Base-by-base conservation (phyloP, 495 filamentous ascomycete genomes). In the Xylaria telfairii region DNA sequence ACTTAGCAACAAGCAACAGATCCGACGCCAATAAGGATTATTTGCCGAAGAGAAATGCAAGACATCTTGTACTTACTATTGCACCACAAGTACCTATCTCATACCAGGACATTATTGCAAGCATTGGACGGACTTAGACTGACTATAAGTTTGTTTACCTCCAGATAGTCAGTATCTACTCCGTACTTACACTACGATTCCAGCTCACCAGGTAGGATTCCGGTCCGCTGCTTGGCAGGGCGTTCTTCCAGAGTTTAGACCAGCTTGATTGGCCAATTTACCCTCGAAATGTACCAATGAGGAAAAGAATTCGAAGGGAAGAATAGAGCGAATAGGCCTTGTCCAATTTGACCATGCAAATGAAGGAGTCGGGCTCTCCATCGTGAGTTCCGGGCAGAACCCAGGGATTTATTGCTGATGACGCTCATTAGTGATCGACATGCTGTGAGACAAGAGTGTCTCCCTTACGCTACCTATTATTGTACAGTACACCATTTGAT, bases 251-350 rank as follows among this genome's bases (percentile, higher is more conserved):
- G 17, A 37, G 34, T 9, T 42, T 26, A 53, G 42, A 3, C 37
- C 28, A 17, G 19, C 21, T 53, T 65, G 68, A 70, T 70, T 70
- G 68, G 68, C 37, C 47, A 53, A 44, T 51, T n/a, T 63, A 17
- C 34, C 46, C 37, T 34, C 26, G 46, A 51, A 28, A 32, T 37
- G 47, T 30, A 53, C 68, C 26, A n/a, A 65, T 64, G 68, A 65
- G 68, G 68, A 70, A 70, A 70, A 63, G 68, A 70, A 70, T 32
- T 61, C 26, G 67, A 61, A 69, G 64, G 19, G 47, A 21, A 39
- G 64, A 47, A 28, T 28, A 51, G 28, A 13, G 1, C 28, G 30
- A n/a, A n/a, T 8, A 51, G 19, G 15, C 10, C 44, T 37, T 2
- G 61, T 63, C 42, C 47, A 67, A 56, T 42, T 44, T 49, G 63